Evolutionary conservation across 1,284 basidiomycete genomes (phyloP).

Genomic region (Microbotryum violaceum): DNA sequence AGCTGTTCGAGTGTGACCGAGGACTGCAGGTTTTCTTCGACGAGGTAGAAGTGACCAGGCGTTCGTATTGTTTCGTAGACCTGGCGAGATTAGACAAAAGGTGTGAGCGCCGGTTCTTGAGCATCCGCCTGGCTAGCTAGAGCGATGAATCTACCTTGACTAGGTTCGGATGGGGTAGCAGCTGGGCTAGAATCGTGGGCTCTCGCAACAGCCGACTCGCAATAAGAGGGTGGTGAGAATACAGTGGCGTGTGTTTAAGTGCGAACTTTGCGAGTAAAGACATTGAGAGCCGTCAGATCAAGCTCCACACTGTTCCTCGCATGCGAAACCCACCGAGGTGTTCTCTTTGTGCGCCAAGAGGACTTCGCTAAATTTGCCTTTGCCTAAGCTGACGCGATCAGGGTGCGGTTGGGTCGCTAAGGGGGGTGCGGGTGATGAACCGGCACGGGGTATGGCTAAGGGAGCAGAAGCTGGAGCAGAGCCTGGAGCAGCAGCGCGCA

Average conservation of each 20-base stretch:
- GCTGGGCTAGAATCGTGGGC: constrained; percentile 49
- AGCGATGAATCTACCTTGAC: constrained; percentile 34
- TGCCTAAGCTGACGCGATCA: constrained; percentile 39
- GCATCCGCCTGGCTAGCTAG: not conserved
- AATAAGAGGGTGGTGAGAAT: constrained; percentile 52
- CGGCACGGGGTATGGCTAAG: not conserved
- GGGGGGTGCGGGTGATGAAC: not conserved
- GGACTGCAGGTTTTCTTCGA: constrained; percentile 47
- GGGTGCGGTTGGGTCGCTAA: not conserved
- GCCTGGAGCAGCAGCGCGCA: constrained; percentile 10
- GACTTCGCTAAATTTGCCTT: constrained; percentile 47
- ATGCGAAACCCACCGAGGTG: constrained; percentile 35
- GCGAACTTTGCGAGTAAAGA: constrained; percentile 42
- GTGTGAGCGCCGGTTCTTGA: not conserved
- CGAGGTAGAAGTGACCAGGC: constrained; percentile 52
- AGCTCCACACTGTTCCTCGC: not conserved
- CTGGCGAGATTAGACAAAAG: constrained; percentile 17
- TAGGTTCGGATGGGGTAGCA: constrained; percentile 50
- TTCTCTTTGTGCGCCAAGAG: constrained; percentile 41
- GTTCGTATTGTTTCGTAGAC: constrained; percentile 51
- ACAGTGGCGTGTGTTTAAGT: constrained; percentile 52
- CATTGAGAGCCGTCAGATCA: not conserved
- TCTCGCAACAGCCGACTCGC: constrained; percentile 50
- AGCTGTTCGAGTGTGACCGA: constrained; percentile 42
- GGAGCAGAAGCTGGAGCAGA: not conserved